A percentile compares a stretch with the other conserved stretches of the same genome.
Evolutionary conservation across 1,139 yeast genomes (phyloP).

Genomic region (Candida sanyaensis): DNA sequence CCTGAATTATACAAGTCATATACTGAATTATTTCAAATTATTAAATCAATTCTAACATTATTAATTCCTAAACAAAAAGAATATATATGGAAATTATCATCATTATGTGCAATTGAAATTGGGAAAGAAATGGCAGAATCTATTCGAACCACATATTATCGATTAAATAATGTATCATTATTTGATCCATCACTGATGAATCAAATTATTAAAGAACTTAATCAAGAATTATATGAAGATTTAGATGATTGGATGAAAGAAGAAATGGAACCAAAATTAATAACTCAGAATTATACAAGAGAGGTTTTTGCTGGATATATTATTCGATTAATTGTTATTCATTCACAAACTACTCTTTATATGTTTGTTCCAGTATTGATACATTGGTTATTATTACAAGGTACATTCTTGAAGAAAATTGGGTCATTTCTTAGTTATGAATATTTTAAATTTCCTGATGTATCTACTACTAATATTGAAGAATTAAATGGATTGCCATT

Average conservation of each 20-base stretch:
- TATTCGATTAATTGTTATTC: slow-evolving; percentile 32
- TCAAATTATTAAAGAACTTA: slow-evolving; percentile 19
- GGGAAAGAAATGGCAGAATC: slow-evolving; percentile 37
- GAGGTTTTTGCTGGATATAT: slow-evolving; percentile 37
- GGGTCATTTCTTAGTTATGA: slow-evolving; percentile 17
- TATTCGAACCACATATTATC: slow-evolving; percentile 36
- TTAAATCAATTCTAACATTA: slow-evolving; percentile 18
- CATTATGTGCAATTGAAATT: slow-evolving; percentile 29
- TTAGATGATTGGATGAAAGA: slow-evolving; percentile 37
- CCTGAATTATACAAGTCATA: slow-evolving; percentile 9
- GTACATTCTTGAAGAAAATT: slow-evolving; percentile 6
- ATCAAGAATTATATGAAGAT: slow-evolving; percentile 29
- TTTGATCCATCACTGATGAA: slow-evolving; percentile 36
- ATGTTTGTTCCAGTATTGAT: slow-evolving; percentile 35
- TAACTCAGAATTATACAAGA: slow-evolving; percentile 22
- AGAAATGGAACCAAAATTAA: slow-evolving; percentile 28
- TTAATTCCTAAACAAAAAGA: slow-evolving; percentile 9
- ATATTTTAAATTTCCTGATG: slow-evolving; percentile 28
- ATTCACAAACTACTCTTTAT: slow-evolving; percentile 33
- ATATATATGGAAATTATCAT: slow-evolving; percentile 22
- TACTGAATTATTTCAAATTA: slow-evolving; percentile 4
- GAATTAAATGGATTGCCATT: slow-evolving; percentile 20
- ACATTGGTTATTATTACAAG: slow-evolving; percentile 39
- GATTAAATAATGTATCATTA: slow-evolving; percentile 31
- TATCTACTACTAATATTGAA: slow-evolving; percentile 19